Evolutionary conservation across 2,329 filamentous ascomycete species (phyloP), one percentile per base, ranked within the genome.

Genomic region (Calonectria multiphialidica): DNA sequence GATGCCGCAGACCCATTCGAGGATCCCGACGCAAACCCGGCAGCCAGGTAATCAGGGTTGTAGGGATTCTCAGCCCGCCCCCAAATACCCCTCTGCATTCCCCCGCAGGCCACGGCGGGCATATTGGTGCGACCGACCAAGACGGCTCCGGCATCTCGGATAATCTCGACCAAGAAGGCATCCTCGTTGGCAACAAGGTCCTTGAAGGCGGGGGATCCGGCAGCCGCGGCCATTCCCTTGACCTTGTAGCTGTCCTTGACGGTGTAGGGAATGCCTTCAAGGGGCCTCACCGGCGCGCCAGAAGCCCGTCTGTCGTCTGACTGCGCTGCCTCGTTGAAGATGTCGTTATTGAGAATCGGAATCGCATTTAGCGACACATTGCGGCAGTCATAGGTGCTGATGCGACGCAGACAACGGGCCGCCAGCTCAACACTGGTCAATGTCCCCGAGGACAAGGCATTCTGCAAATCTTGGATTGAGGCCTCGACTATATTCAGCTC

Each of bases 161-260:
- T 80, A 15, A 81, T 80, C 9, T 83, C 75, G 0, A 89, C 88
- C 9, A 86, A 85, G 15, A 87, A 87, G 7, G 89, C 87, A 77
- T 91, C 89, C 45, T 88, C 84, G 12, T 83, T 87, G 0, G 89
- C 86, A 13, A 87, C 76, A 0, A 91, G 79, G 18, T 86, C 77
- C 61, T 85, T 77, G 67, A 91, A 88, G 0, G 89, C 90, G 2
- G 88, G 87, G 0, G 89, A 90, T 3, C 89, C 90, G 49, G 84
- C 81, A 0, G 88, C 88, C 7, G 87, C 86, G 0, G 85, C 88
- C 83, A 90, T 86, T 9, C 87, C 87, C 50, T 84, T 83, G 44
- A 88, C 85, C 75, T 88, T 90, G 82, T 88, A 90, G 76, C 84
- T 88, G 76, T 91, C 89, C 79, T 91, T 91, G 74, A 90, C 83